A percentile compares a stretch with the other conserved stretches of the same genome.
Evolutionary conservation across 2,329 filamentous ascomycete species (phyloP).

Genomic region (Microdochium nivale): DNA sequence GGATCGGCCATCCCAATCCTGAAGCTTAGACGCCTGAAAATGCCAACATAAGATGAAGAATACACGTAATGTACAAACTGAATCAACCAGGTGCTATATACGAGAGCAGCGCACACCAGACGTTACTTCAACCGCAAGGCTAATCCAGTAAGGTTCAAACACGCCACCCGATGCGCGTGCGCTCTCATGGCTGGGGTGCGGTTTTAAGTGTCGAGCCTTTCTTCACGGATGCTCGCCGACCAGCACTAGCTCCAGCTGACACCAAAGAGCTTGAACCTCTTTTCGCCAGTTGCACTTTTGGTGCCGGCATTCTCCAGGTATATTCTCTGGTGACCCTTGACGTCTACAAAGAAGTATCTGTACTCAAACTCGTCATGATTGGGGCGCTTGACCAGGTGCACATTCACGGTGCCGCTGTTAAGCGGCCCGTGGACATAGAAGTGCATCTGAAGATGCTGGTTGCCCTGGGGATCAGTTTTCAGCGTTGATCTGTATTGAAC

Average conservation of each 20-base stretch:
- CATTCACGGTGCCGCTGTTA: slow-evolving; percentile 62
- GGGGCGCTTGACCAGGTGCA: slow-evolving; percentile 67
- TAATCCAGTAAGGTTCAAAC: too few relatives aligned
- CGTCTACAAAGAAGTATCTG: slow-evolving; percentile 70
- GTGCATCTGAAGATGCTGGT: slow-evolving; percentile 74
- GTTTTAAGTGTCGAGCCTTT: too few relatives aligned
- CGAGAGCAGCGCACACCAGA: too few relatives aligned
- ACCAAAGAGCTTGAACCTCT: slow-evolving; percentile 49
- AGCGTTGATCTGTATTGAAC: slow-evolving; percentile 47
- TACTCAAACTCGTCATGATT: slow-evolving; percentile 66
- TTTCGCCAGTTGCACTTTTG: slow-evolving; percentile 22
- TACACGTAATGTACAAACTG: too few relatives aligned
- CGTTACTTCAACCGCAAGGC: too few relatives aligned
- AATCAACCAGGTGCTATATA: too few relatives aligned
- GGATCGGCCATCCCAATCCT: too few relatives aligned
- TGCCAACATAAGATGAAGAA: too few relatives aligned
- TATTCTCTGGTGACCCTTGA: slow-evolving; percentile 59
- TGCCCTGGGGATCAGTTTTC: slow-evolving; percentile 64
- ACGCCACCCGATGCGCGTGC: too few relatives aligned
- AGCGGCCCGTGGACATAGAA: slow-evolving; percentile 78
- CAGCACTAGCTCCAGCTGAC: slow-evolving; percentile 43
- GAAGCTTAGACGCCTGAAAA: too few relatives aligned
- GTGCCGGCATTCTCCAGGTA: slow-evolving; percentile 56
- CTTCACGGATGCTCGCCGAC: too few relatives aligned
- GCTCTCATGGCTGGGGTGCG: too few relatives aligned